These are phyloP conservation scores for Handroanthus guayacan DNA, from an alignment of 257 asterid genomes.

Conservation along the genomic window DNA sequence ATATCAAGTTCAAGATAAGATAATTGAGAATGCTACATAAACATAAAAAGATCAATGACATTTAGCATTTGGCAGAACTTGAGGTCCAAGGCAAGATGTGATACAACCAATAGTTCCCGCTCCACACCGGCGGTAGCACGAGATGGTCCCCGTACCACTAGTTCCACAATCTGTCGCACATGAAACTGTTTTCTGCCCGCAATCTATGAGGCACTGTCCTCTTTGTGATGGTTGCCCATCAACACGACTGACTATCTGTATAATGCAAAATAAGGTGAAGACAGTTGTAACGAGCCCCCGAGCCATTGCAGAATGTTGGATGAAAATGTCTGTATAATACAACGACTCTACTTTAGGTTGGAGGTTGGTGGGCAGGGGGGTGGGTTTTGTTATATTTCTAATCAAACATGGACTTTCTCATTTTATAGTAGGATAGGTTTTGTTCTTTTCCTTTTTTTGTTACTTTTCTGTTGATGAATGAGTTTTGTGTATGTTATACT, in stretches of 20 bases:
- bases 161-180: conserved; percentile 28
- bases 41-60: not conserved
- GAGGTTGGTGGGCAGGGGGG: too few species aligned
- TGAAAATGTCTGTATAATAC: not conserved
- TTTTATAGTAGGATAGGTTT: conserved; percentile 5
- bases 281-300: not conserved
- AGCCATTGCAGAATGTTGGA: conserved; percentile 21
- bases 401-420: not conserved
- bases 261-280: conserved; percentile 18
- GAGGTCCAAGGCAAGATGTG: conserved; percentile 11
- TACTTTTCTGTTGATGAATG: not conserved
- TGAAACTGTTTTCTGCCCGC: conserved; percentile 15
- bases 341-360: not conserved
- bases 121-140: conserved; percentile 34
- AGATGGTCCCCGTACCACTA: not conserved
- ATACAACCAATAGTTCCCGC: conserved; percentile 4
- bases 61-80: not conserved
- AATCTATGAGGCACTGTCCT: conserved; percentile 31
- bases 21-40: not conserved
- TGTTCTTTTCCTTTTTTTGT: not conserved
- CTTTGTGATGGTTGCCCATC: conserved; percentile 27
- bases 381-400: too few species aligned
- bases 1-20: too few species aligned
- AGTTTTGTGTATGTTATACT: not conserved
- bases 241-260: not conserved